phyloP scores from a whole-genome alignment of 257 asterid species.

The Capsicum pubescens region DNA sequence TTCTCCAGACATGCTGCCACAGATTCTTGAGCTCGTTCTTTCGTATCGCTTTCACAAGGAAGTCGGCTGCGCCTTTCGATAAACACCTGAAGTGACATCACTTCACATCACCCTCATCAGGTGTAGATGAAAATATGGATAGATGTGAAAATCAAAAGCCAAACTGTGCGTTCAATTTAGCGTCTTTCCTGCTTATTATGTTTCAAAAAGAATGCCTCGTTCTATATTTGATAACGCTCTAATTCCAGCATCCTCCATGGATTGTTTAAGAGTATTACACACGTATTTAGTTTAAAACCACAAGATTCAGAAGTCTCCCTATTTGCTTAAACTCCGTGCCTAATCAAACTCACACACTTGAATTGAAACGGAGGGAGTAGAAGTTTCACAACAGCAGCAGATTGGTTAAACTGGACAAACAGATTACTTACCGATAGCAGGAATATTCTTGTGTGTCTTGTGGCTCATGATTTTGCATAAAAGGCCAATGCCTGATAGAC shows the following conservation, averaged over 20 bases:
- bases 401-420: no score
- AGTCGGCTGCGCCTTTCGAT: slow-evolving; percentile 92
- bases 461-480: slow-evolving; percentile 85
- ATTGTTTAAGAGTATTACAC: neutral
- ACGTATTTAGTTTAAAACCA: neutral
- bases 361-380: neutral
- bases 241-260: neutral
- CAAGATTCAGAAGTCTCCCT: neutral
- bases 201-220: no score
- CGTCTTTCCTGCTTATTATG: no score
- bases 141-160: slow-evolving; percentile 24
- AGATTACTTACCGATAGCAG: slow-evolving; percentile 78
- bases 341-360: neutral
- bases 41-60: slow-evolving; percentile 84
- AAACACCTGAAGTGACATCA: slow-evolving; percentile 94
- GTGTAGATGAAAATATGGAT: slow-evolving; percentile 34
- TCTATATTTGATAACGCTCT: neutral
- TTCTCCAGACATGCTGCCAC: slow-evolving; percentile 97
- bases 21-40: slow-evolving; percentile 92
- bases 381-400: neutral
- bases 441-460: slow-evolving; percentile 76
- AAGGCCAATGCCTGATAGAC: slow-evolving; percentile 76
- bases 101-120: slow-evolving; percentile 56
- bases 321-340: neutral
- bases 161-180: neutral